Evolutionary conservation across 257 asterid species (phyloP).

Genomic region (Scutellaria baicalensis): DNA sequence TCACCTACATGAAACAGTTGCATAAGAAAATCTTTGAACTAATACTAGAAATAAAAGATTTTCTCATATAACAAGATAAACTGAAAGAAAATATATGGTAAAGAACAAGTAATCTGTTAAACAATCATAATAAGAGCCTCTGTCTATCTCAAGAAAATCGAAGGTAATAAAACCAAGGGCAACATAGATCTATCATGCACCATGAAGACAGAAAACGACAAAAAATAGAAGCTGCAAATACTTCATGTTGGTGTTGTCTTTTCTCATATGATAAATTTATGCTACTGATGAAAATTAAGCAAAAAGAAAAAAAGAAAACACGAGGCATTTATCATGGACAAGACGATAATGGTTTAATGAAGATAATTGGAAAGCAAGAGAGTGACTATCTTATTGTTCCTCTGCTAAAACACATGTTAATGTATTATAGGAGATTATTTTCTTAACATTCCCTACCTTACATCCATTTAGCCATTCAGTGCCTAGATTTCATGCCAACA

Average conservation of each 20-base stretch:
- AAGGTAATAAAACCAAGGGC: background rate
- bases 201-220: background rate
- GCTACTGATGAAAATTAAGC: no score
- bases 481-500: background rate
- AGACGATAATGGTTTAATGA: background rate
- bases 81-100: background rate
- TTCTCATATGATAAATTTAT: no score
- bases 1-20: conserved; percentile 43
- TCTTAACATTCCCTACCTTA: no score
- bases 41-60: background rate
- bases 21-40: background rate
- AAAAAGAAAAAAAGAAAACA: no score
- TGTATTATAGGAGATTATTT: no score
- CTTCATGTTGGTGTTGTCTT: background rate
- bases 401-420: no score
- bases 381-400: no score
- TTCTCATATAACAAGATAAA: background rate
- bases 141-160: background rate
- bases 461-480: no score
- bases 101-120: background rate
- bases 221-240: background rate
- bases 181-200: background rate
- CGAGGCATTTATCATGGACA: background rate
- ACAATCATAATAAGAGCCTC: background rate
- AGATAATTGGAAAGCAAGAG: no score